Percentiles rank a stretch among this genome's conserved stretches.
phyloP scores from a whole-genome alignment of 139 green algal species.

The Trebouxia sp. region DNA sequence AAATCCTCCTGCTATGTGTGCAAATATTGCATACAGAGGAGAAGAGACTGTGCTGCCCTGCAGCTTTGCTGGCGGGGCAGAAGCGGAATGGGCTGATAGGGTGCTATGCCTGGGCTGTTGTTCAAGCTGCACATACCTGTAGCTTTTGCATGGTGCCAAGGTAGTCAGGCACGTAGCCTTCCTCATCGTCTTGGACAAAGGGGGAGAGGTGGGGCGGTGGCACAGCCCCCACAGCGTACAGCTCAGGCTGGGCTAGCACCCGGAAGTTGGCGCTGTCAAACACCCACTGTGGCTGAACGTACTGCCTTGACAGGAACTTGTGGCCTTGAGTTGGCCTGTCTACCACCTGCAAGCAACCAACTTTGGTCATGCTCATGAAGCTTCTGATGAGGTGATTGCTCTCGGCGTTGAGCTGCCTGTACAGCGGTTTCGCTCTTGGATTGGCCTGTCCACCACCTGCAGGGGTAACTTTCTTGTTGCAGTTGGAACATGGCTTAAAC shows the following conservation, averaged over 20 bases:
- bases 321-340: conserved; percentile 79
- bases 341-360: conserved; percentile 51
- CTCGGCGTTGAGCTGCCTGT: background rate
- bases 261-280: conserved; percentile 92
- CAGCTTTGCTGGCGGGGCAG: too few relatives aligned
- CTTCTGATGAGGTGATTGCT: background rate
- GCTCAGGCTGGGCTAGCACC: conserved; percentile 67
- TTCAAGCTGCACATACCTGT: conserved; percentile 54
- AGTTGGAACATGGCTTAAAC: too few relatives aligned
- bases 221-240: conserved; percentile 81
- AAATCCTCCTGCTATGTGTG: too few relatives aligned
- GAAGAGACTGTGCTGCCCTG: too few relatives aligned
- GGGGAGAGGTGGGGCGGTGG: conserved; percentile 96
- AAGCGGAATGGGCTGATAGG: background rate
- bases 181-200: conserved; percentile 75
- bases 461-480: too few relatives aligned
- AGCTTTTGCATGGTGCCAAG: conserved; percentile 73
- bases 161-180: conserved; percentile 96
- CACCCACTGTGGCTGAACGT: conserved; percentile 99
- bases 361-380: too few relatives aligned
- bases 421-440: background rate
- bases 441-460: background rate
- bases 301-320: conserved; percentile 74
- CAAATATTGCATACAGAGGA: too few relatives aligned
- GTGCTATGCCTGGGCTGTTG: background rate